Evolutionary conservation across 805 yeast species (phyloP), one percentile per base, ranked within the genome.

Genomic region (Wickerhamiella azymoides): DNA sequence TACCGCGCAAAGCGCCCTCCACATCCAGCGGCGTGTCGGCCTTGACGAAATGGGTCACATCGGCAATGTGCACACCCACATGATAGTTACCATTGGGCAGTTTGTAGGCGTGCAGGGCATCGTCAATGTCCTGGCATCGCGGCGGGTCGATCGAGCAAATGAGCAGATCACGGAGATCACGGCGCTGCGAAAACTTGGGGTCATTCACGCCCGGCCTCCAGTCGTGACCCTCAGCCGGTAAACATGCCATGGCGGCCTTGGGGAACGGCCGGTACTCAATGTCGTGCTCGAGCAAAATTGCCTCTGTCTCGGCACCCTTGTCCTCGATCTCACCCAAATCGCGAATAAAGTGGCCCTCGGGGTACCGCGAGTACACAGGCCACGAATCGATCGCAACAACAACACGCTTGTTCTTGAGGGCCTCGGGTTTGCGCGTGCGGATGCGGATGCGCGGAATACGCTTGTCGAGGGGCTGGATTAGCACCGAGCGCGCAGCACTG

Each of bases 31-130:
- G 79, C 2, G 96, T 85, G 51, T 79, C 81, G 0, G 98, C 80
- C 63, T 86, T 85, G 39, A 92, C 98, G 59, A 92, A 92, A 65
- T 92, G 94, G 1, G 97, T 84, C 26, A 92, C 99, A 65, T 92
- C 99, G 9, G 99, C 99, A 67, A 92, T 92, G 60, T 92, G 99
- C 26, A 92, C 99, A 58, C 99, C 99, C 47, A 92, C 94, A 62
- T 92, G 95, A 69, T 75, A 86, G 60, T 89, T 84, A 0, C 98
- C 98, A 61, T 92, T 92, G 1, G 94, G 86, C 42, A 92, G 70
- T 45, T 61, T 60, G 51, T 73, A 68, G 0, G 97, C 97, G 60
- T 92, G 99, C 41, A 92, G 69, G 1, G 99, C 98, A 68, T 92
- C 96, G 68, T 92, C 99, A 57, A 92, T 92, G 75, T 92, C 99